A percentile compares a stretch with the other conserved stretches of the same genome.
Conservation (phyloP, 1,284 basidiomycete species). For the Hemileia vastatrix region DNA sequence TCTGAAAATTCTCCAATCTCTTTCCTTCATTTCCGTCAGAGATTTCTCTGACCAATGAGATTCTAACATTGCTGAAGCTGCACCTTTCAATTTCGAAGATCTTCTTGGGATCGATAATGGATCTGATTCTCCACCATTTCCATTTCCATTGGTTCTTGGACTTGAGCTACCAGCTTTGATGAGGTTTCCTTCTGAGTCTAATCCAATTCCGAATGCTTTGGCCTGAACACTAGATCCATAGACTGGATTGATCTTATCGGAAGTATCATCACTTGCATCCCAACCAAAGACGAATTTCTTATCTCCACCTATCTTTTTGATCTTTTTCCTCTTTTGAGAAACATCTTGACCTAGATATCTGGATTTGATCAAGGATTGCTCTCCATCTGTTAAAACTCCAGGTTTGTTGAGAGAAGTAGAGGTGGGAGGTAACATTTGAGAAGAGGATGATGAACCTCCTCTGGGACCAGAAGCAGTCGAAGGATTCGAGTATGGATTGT, state of each 20-base stretch:
- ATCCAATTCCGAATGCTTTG: slow-evolving; percentile 6
- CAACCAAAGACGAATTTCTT: slow-evolving; percentile 96
- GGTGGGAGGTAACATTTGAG: too few species aligned
- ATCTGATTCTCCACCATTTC: slow-evolving; percentile 9
- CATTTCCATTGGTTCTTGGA: too few species aligned
- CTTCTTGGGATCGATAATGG: not conserved
- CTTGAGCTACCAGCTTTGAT: not conserved
- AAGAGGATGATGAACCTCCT: slow-evolving; percentile 19
- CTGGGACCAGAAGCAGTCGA: slow-evolving; percentile 6
- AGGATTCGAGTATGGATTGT: too few species aligned
- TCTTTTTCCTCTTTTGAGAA: slow-evolving; percentile 72
- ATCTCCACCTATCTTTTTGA: slow-evolving; percentile 74
- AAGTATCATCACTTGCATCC: slow-evolving; percentile 90
- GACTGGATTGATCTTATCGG: slow-evolving; percentile 45
- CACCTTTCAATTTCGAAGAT: slow-evolving; percentile 45
- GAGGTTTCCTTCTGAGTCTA: not conserved
- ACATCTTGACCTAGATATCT: slow-evolving; percentile 37
- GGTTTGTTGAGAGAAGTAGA: too few species aligned
- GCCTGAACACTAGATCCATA: slow-evolving; percentile 24
- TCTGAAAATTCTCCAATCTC: slow-evolving; percentile 97
- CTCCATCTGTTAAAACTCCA: not conserved
- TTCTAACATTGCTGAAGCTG: slow-evolving; percentile 65
- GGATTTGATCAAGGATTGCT: slow-evolving; percentile 26
- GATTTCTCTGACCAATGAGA: slow-evolving; percentile 95
- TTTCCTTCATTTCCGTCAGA: slow-evolving; percentile 83